Evolutionary conservation across 2,329 filamentous ascomycete species (phyloP), one percentile per base, ranked within the genome.

Genomic region (Chaetomiaceae sp.): DNA sequence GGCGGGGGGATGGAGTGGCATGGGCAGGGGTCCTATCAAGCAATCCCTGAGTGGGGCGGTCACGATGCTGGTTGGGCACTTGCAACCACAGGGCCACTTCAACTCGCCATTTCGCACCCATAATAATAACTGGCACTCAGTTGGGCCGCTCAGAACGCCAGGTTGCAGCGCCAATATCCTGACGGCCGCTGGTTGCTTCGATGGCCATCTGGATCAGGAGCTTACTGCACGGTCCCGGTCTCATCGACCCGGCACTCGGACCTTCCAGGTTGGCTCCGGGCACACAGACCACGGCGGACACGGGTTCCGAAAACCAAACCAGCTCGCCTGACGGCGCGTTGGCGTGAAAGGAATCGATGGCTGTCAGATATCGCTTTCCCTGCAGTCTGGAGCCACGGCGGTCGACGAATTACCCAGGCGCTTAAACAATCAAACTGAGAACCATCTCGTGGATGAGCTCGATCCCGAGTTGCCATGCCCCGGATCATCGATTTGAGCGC

Each of bases 71-170:
- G 27, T 39, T 52, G 49, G 49, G 42, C 39, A 37, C 38, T 48
- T n/a, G 4, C 27, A 31, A 31, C 15, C 19, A 15, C 27, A 11
- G 33, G 47, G 37, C 47, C 25, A n/a, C 46, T 36, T 33, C 37
- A 4, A 9, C 20, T 20, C 40, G 5, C 31, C 17, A 23, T 8
- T 14, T n/a, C 15, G 31, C 9, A n/a, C 7, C 11, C 15, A 6
- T 34, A 39, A 43, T 39, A 46, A 45, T 23, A 33, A n/a, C 25
- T 9, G 27, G 27, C 33, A 19, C 11, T 29, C 45, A 6, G 36
- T n/a, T n/a, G 19, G 31, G 43, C 36, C 29, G 20, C 34, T 52
- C 52, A 52, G 55, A 55, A 52, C 51, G 45, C 55, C 52, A 45
- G 47, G 39, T 46, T 27, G 27, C 47, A 43, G 51, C 22, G 43